A percentile compares a stretch with the other conserved stretches of the same genome.
These are phyloP conservation scores for Penicillium italicum DNA, from an alignment of 2,329 filamentous ascomycete species.

Conservation along the genomic window DNA sequence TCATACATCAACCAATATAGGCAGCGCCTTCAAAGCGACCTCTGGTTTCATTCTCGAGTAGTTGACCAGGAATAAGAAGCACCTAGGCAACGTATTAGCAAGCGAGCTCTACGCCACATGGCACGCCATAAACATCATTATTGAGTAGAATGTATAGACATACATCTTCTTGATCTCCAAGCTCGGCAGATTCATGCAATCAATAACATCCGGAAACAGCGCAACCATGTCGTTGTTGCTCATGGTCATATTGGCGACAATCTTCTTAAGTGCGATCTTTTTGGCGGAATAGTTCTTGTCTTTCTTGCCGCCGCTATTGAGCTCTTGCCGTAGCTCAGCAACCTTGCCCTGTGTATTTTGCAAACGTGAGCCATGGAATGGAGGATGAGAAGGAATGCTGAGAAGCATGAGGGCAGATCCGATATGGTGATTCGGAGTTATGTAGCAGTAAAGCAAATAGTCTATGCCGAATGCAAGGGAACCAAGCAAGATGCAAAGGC, in stretches of 20 bases:
- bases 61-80: constrained; percentile 95
- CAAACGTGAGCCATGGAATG: constrained; percentile 32
- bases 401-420: constrained; percentile 27
- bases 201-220: constrained; percentile 90
- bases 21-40: constrained; percentile 86
- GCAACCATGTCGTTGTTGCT: constrained; percentile 99
- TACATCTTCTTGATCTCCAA: constrained; percentile 99
- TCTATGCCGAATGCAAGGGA: not conserved
- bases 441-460: constrained; percentile 4
- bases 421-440: not conserved
- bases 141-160: constrained; percentile 4
- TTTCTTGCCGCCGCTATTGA: constrained; percentile 92
- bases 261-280: constrained; percentile 98
- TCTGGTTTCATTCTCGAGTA: constrained; percentile 94
- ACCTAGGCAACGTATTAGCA: constrained; percentile 56
- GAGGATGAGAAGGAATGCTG: constrained; percentile 27
- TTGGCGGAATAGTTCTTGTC: constrained; percentile 94
- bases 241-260: constrained; percentile 99
- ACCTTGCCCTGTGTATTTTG: constrained; percentile 82
- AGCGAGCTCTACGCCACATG: not conserved
- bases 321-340: constrained; percentile 88
- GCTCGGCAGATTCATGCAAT: constrained; percentile 90
- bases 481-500: constrained; percentile 2
- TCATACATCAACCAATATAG: constrained; percentile 73
- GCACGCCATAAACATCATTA: not conserved